Conservation (phyloP, 352 stramenopile species). For the Phytophthora boehmeriae region DNA sequence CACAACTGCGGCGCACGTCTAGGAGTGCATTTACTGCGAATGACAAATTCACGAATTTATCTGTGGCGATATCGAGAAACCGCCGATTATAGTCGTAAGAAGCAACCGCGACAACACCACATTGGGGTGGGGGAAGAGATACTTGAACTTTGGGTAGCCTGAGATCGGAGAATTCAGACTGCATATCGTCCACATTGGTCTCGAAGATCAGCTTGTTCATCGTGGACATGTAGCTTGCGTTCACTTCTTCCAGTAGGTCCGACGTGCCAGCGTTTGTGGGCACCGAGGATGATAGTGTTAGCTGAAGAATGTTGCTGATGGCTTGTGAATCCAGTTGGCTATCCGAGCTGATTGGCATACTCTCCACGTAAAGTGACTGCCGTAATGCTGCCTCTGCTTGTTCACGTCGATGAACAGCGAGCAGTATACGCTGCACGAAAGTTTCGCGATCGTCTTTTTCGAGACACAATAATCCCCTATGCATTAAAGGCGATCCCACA, state of each 20-base stretch:
- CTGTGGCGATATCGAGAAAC: slow-evolving; percentile 59
- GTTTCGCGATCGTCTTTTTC: slow-evolving; percentile 54
- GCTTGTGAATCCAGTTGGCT: slow-evolving; percentile 68
- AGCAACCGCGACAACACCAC: slow-evolving; percentile 55
- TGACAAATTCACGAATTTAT: slow-evolving; percentile 72
- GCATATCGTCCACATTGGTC: slow-evolving; percentile 68
- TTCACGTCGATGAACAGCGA: slow-evolving; percentile 46
- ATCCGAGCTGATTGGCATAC: slow-evolving; percentile 74
- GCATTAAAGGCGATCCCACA: slow-evolving; percentile 68
- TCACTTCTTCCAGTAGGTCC: slow-evolving; percentile 88
- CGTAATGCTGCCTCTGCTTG: slow-evolving; percentile 72
- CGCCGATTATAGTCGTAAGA: slow-evolving; percentile 76
- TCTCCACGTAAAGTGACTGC: slow-evolving; percentile 72
- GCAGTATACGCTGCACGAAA: slow-evolving; percentile 53
- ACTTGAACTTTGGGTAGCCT: slow-evolving; percentile 37
- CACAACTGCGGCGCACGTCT: slow-evolving; percentile 72
- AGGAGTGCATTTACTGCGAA: slow-evolving; percentile 78
- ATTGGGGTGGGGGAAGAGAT: slow-evolving; percentile 39
- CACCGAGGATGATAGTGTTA: slow-evolving; percentile 67
- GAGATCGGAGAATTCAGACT: slow-evolving; percentile 60
- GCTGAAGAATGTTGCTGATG: slow-evolving; percentile 77
- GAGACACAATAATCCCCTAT: slow-evolving; percentile 65
- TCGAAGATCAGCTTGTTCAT: slow-evolving; percentile 95
- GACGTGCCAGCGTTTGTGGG: slow-evolving; percentile 61
- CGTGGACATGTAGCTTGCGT: slow-evolving; percentile 90